Conservation (phyloP, 2,329 filamentous ascomycete genomes). For the Tricladium varicosporioides region DNA sequence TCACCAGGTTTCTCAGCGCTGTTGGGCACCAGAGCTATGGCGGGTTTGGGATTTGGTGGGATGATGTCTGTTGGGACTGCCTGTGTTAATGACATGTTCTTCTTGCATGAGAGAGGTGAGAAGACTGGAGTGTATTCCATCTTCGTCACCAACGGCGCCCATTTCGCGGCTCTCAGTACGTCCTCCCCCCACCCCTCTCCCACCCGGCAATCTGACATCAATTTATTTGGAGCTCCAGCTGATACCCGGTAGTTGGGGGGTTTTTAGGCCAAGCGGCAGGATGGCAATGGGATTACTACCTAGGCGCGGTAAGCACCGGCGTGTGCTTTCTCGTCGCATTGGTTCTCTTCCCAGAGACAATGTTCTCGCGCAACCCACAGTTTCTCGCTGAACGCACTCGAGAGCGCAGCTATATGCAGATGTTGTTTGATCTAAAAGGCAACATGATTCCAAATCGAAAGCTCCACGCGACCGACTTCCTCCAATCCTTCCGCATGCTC, state of each 20-base stretch:
- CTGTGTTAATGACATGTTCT: constrained; percentile 33
- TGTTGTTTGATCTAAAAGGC: constrained; percentile 26
- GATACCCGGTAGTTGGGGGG: constrained; percentile 25
- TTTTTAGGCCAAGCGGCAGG: constrained; percentile 28
- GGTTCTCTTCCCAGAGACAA: constrained; percentile 33
- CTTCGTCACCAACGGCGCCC: constrained; percentile 32
- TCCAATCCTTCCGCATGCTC: constrained; percentile 30
- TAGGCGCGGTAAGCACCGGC: constrained; percentile 27
- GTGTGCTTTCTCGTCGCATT: constrained; percentile 27
- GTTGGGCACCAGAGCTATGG: constrained; percentile 27
- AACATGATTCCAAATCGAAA: constrained; percentile 29
- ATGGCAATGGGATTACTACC: constrained; percentile 34
- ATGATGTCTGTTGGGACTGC: constrained; percentile 33
- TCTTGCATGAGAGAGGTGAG: constrained; percentile 31
- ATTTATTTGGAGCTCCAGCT: background rate
- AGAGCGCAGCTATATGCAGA: constrained; percentile 26
- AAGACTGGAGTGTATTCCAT: constrained; percentile 32
- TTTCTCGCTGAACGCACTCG: constrained; percentile 24
- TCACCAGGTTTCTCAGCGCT: constrained; percentile 24
- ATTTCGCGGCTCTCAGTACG: constrained; percentile 30
- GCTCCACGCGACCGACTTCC: constrained; percentile 27
- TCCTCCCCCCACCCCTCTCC: background rate
- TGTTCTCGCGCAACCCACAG: constrained; percentile 29
- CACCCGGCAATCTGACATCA: background rate
- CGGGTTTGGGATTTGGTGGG: constrained; percentile 31